Percentiles rank a stretch among this genome's conserved stretches.
phyloP scores from a whole-genome alignment of 306 rosid genomes.

The Cicer judaicum region DNA sequence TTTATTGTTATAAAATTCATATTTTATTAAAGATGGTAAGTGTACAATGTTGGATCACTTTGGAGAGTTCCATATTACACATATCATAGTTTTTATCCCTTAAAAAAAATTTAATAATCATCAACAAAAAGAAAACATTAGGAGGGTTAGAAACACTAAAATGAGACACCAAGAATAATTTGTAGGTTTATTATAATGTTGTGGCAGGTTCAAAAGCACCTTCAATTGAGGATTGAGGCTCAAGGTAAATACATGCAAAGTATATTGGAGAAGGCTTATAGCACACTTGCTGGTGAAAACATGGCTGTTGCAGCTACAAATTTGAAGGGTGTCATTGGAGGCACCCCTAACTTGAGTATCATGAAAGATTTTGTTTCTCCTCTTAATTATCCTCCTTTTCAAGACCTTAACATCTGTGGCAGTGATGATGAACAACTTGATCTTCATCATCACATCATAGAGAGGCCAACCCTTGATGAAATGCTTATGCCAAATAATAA shows the following conservation, averaged over 20 bases:
- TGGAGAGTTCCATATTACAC: too few species aligned
- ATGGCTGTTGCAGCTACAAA: conserved; percentile 61
- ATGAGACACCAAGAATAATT: not conserved
- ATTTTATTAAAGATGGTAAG: too few species aligned
- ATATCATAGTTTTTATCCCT: too few species aligned
- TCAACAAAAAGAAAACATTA: not conserved
- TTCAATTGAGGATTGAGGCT: conserved; percentile 93
- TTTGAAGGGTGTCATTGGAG: conserved; percentile 59
- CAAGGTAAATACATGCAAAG: conserved; percentile 99
- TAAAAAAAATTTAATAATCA: too few species aligned
- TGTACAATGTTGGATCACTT: too few species aligned
- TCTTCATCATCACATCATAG: too few species aligned
- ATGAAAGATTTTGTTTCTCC: conserved; percentile 72
- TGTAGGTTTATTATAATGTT: not conserved
- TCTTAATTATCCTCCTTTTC: conserved; percentile 74
- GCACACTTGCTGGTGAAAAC: conserved; percentile 94
- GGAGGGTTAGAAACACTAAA: not conserved
- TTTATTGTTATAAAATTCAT: too few species aligned
- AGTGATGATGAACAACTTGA: conserved; percentile 48
- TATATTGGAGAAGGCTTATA: conserved; percentile 92
- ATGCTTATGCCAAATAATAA: conserved; percentile 45
- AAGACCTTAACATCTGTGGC: conserved; percentile 87
- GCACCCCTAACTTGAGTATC: conserved; percentile 48
- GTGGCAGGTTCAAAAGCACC: conserved; percentile 89
- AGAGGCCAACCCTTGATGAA: conserved; percentile 51